A percentile compares a stretch with the other conserved stretches of the same genome.
phyloP scores from a whole-genome alignment of 257 asterid species.

The Verbena officinalis region DNA sequence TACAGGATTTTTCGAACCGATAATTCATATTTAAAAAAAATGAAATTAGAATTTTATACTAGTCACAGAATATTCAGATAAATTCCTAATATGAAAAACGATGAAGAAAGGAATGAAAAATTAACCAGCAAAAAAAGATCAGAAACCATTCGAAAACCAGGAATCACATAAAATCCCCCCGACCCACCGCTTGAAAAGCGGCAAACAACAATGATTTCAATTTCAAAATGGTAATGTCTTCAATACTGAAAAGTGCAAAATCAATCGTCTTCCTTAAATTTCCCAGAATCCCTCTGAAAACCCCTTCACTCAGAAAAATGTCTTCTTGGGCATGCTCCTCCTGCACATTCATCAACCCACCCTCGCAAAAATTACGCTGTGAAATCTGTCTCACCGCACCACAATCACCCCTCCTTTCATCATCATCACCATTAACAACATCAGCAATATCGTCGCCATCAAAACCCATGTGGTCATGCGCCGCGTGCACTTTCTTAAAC shows the following conservation, averaged over 20 bases:
- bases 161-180: too few species aligned
- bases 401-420: conserved; percentile 21
- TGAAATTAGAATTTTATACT: too few species aligned
- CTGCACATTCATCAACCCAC: conserved; percentile 88
- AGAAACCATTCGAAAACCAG: background rate
- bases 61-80: too few species aligned
- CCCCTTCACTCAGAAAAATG: conserved; percentile 44
- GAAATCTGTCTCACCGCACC: conserved; percentile 62
- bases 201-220: conserved; percentile 34
- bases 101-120: background rate
- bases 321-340: conserved; percentile 79
- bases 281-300: conserved; percentile 25
- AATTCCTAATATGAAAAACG: background rate
- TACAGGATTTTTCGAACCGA: too few species aligned
- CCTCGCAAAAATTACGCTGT: conserved; percentile 59
- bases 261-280: conserved; percentile 19
- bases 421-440: conserved; percentile 22
- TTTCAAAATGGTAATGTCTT: conserved; percentile 34
- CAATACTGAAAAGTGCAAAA: conserved; percentile 12
- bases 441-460: conserved; percentile 27
- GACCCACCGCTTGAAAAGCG: conserved; percentile 26
- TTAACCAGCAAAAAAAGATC: background rate
- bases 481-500: conserved; percentile 80
- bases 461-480: conserved; percentile 74
- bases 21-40: too few species aligned